These are phyloP conservation scores for Selaginella moellendorffii DNA, from an alignment of 75 land plant species.

Conservation along the genomic window DNA sequence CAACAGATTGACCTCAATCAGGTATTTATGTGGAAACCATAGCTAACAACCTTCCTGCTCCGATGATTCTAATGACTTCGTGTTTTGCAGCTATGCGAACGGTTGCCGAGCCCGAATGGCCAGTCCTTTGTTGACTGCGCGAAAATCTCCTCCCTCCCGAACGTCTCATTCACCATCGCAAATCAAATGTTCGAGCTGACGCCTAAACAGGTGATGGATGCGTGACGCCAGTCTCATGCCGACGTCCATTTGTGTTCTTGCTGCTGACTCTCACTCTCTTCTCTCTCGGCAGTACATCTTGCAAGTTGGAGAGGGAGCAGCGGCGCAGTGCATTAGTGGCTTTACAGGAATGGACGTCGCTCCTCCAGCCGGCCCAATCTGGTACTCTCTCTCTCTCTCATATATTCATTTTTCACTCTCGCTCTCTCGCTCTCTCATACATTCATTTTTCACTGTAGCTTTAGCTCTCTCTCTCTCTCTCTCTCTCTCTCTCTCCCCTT, in stretches of 20 bases:
- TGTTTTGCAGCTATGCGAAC: constrained; percentile 67
- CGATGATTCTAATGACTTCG: neutral
- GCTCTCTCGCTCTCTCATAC: neutral
- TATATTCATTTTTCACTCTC: neutral
- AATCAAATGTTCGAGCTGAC: constrained; percentile 42
- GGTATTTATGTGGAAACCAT: neutral
- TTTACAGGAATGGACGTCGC: constrained; percentile 40
- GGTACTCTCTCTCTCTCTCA: constrained; percentile 18
- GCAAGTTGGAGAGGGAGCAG: constrained; percentile 32
- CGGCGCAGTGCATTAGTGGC: constrained; percentile 37
- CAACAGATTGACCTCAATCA: constrained; percentile 1
- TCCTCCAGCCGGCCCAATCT: constrained; percentile 37
- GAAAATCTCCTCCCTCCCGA: constrained; percentile 49
- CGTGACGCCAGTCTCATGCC: neutral
- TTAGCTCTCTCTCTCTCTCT: too few species aligned
- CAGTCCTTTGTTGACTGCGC: constrained; percentile 69
- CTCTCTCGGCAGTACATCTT: constrained; percentile 45
- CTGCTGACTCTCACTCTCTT: too few species aligned
- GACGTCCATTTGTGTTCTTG: neutral
- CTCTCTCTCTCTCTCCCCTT: too few species aligned
- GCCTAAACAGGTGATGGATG: constrained; percentile 42
- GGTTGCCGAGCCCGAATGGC: constrained; percentile 84
- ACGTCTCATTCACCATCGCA: constrained; percentile 71
- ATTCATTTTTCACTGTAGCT: too few species aligned
- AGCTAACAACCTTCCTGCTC: neutral